These are phyloP conservation scores for Diutina mesorugosa DNA, from an alignment of 1,139 yeast genomes.

Conservation along the genomic window DNA sequence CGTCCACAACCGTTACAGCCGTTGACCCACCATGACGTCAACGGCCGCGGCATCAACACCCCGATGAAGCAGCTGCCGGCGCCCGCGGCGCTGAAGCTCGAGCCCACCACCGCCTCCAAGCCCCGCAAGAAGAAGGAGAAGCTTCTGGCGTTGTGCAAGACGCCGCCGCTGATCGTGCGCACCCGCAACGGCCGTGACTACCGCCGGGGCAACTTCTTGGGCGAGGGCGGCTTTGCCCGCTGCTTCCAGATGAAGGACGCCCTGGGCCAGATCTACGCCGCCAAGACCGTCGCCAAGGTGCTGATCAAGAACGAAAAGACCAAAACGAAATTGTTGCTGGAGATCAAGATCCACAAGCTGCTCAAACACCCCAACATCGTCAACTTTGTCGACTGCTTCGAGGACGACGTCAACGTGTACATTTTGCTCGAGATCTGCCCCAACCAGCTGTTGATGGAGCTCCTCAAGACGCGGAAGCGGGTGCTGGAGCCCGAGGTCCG, in stretches of 20 bases:
- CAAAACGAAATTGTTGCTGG: conserved; percentile 76
- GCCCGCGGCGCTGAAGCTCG: neutral
- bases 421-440: conserved; percentile 90
- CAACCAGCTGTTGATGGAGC: conserved; percentile 85
- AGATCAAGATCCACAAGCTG: conserved; percentile 88
- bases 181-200: conserved; percentile 82
- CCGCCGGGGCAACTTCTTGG: conserved; percentile 81
- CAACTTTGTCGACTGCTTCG: conserved; percentile 87
- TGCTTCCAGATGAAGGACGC: conserved; percentile 95
- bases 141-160: conserved; percentile 76
- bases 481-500: conserved; percentile 89
- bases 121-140: conserved; percentile 68
- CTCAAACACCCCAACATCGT: conserved; percentile 86
- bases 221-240: conserved; percentile 98
- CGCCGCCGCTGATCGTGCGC: conserved; percentile 87
- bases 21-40: neutral
- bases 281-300: conserved; percentile 94
- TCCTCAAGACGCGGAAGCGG: conserved; percentile 69
- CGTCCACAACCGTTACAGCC: conserved; percentile 28
- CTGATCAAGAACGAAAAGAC: conserved; percentile 88
- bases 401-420: conserved; percentile 87
- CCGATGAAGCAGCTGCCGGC: conserved; percentile 6
- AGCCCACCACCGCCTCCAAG: conserved; percentile 4
- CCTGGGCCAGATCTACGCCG: conserved; percentile 80
- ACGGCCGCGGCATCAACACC: conserved; percentile 4